Percentiles rank a stretch among this genome's conserved stretches.
These are phyloP conservation scores for Clarireedia paspali DNA, from an alignment of 2,329 filamentous ascomycete genomes.

Conservation along the genomic window DNA sequence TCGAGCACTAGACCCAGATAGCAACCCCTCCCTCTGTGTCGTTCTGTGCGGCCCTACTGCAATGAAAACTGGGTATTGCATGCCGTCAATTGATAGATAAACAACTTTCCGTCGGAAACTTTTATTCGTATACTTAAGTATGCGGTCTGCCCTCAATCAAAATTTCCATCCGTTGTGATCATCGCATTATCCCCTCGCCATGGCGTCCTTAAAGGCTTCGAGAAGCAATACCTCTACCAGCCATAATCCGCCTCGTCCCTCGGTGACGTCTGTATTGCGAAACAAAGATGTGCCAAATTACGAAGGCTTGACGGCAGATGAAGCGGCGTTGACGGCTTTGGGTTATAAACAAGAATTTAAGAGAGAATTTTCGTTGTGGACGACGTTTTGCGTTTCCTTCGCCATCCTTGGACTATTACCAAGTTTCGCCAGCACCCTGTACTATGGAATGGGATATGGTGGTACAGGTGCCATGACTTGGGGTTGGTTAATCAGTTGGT, in stretches of 20 bases:
- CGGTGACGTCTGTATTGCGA: constrained; percentile 43
- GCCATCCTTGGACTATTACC: constrained; percentile 64
- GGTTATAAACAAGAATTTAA: constrained; percentile 47
- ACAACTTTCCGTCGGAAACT: background rate
- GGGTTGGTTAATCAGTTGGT: constrained; percentile 68
- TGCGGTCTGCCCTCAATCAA: background rate
- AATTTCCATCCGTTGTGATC: background rate
- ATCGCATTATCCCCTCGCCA: background rate
- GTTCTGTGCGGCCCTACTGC: background rate
- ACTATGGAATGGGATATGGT: constrained; percentile 58
- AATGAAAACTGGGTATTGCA: background rate
- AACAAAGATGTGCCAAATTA: constrained; percentile 38
- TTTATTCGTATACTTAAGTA: background rate
- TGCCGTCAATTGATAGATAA: background rate
- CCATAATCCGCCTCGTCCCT: constrained; percentile 13
- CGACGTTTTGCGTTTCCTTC: constrained; percentile 67
- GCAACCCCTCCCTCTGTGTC: background rate
- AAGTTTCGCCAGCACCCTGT: constrained; percentile 63
- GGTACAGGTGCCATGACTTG: constrained; percentile 61
- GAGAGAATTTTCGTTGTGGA: constrained; percentile 66
- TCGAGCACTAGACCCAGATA: constrained; percentile 5
- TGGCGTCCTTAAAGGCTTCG: background rate
- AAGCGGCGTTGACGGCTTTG: constrained; percentile 53
- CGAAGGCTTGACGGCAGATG: constrained; percentile 43
- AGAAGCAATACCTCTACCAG: constrained; percentile 8